phyloP scores from a whole-genome alignment of 169 alveolate genomes.

The Plasmodium knowlesi region DNA sequence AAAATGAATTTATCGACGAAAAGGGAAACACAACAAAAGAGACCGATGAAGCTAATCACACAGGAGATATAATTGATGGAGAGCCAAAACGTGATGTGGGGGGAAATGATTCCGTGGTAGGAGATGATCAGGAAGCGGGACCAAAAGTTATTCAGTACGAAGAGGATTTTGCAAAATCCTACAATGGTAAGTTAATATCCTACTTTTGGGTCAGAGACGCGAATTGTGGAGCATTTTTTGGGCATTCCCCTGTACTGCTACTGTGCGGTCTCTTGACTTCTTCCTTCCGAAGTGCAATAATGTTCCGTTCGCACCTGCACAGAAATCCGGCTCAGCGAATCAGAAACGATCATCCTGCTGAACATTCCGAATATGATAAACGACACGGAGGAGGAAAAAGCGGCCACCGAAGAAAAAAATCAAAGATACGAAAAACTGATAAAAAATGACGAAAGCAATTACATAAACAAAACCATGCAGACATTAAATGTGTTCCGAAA shows the following conservation, averaged over 20 bases:
- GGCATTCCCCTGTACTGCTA: neutral
- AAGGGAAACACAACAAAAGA: constrained; percentile 22
- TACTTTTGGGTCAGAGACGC: neutral
- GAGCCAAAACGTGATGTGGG: neutral
- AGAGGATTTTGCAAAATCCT: constrained; percentile 25
- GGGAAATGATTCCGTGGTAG: neutral
- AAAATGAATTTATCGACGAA: constrained; percentile 21
- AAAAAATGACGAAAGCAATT: constrained; percentile 69
- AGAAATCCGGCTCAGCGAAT: constrained; percentile 52
- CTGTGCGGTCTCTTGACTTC: neutral
- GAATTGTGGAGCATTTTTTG: neutral
- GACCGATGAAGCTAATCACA: constrained; percentile 6
- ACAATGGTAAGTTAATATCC: constrained; percentile 26
- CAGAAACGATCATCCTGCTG: constrained; percentile 54
- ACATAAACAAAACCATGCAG: constrained; percentile 58
- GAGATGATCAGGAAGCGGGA: neutral
- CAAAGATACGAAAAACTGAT: constrained; percentile 52
- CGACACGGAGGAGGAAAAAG: constrained; percentile 51
- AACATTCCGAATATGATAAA: constrained; percentile 57
- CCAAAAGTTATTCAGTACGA: constrained; percentile 30
- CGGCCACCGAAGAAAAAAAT: constrained; percentile 4
- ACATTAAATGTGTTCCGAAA: constrained; percentile 62
- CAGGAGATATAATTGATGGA: constrained; percentile 3
- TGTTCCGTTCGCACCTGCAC: neutral
- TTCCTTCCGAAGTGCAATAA: neutral